Conservation (phyloP, 768 basidiomycete genomes). For the Candolleomyces efflorescens region DNA sequence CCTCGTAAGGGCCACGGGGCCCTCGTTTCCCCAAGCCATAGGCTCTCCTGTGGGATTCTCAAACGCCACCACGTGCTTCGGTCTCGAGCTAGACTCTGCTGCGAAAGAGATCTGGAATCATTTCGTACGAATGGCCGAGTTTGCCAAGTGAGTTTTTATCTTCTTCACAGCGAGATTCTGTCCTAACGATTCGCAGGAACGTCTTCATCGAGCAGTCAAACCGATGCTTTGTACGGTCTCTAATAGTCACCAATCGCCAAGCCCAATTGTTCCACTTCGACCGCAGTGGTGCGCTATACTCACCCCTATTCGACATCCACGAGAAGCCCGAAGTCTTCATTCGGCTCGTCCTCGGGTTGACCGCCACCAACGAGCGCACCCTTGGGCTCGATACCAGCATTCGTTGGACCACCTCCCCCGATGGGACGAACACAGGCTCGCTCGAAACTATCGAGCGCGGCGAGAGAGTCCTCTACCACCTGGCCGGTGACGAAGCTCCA, state of each 20-base stretch:
- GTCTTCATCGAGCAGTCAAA: conserved; percentile 18
- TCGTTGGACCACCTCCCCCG: conserved; percentile 11
- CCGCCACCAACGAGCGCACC: conserved; percentile 10
- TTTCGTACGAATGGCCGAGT: not conserved
- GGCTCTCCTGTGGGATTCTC: not conserved
- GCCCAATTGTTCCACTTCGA: conserved; percentile 16
- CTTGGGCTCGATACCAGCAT: conserved; percentile 20
- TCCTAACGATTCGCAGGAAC: conserved; percentile 4
- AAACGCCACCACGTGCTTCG: not conserved
- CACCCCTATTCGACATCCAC: conserved; percentile 15
- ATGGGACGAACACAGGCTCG: conserved; percentile 1
- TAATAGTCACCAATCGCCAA: conserved; percentile 11
- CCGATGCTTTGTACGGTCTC: conserved; percentile 15
- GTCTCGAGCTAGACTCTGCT: not conserved
- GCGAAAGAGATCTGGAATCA: not conserved
- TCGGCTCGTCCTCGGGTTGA: conserved; percentile 16
- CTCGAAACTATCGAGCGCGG: not conserved
- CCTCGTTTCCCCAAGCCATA: not conserved
- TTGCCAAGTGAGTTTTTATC: not conserved
- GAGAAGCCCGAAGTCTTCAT: conserved; percentile 12
- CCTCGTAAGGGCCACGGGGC: not conserved
- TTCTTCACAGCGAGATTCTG: too few relatives aligned
- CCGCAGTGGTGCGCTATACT: conserved; percentile 13
- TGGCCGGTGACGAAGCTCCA: not conserved
- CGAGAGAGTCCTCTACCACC: not conserved